These are phyloP conservation scores for Geranium incanum DNA, from an alignment of 441 rosid genomes.

Conservation along the genomic window DNA sequence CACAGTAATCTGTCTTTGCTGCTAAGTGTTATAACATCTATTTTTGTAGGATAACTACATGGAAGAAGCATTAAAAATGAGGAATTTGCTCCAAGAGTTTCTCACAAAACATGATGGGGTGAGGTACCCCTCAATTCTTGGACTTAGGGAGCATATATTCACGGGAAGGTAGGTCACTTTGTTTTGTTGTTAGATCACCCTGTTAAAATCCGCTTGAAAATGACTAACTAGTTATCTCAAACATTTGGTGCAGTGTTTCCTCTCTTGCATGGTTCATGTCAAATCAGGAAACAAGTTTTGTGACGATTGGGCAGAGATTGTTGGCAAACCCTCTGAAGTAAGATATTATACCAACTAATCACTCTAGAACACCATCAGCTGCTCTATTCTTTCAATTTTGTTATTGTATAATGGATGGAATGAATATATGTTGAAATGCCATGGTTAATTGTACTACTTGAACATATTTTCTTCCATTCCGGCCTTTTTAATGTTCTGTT, in stretches of 20 bases:
- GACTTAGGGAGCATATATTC: constrained; percentile 98
- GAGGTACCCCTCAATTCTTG: constrained; percentile 84
- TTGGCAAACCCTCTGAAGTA: constrained; percentile 96
- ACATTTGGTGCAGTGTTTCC: constrained; percentile 69
- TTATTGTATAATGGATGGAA: neutral
- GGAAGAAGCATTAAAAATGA: constrained; percentile 99
- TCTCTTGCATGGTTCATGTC: constrained; percentile 99
- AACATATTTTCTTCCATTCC: neutral
- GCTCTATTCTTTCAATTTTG: neutral
- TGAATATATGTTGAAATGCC: neutral
- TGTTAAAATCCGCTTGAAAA: constrained; percentile 1
- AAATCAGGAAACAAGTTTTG: constrained; percentile 99
- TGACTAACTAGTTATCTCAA: constrained; percentile 19
- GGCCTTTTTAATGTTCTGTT: neutral
- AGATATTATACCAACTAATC: constrained; percentile 19
- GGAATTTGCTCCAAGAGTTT: constrained; percentile 93
- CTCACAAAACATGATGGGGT: constrained; percentile 93
- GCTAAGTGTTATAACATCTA: constrained; percentile 11
- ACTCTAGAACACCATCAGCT: neutral
- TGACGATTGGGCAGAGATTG: constrained; percentile 94
- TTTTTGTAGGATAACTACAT: constrained; percentile 83
- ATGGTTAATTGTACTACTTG: neutral
- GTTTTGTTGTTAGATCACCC: constrained; percentile 10
- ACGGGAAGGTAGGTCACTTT: constrained; percentile 74
- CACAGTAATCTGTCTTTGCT: constrained; percentile 3